Percentiles rank a stretch among this genome's conserved stretches.
Evolutionary conservation across 2,329 filamentous ascomycete genomes (phyloP).

Genomic region (Colletotrichum tanaceti): DNA sequence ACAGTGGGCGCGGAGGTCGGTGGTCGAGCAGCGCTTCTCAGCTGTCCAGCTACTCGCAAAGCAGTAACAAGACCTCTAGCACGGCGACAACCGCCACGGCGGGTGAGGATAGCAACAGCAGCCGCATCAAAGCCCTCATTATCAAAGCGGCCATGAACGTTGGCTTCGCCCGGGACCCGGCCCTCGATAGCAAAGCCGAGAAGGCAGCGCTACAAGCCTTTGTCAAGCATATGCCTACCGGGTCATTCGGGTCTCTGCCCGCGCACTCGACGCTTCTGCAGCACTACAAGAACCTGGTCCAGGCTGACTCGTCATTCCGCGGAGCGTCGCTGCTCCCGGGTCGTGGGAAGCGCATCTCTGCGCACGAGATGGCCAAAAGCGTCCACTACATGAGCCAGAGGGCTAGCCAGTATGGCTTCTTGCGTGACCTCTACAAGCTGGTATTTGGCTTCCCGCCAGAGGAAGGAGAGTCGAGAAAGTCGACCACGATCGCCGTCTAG

Average conservation of each 20-base stretch:
- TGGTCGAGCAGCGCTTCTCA: conserved; percentile 88
- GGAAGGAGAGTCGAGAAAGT: conserved; percentile 76
- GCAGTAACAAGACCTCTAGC: conserved; percentile 72
- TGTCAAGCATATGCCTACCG: conserved; percentile 78
- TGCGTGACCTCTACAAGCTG: conserved; percentile 83
- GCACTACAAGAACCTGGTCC: conserved; percentile 83
- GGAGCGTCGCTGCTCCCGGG: conserved; percentile 65
- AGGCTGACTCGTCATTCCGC: conserved; percentile 76
- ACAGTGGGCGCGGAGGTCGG: conserved; percentile 70
- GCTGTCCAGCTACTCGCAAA: conserved; percentile 82
- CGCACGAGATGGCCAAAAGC: conserved; percentile 82
- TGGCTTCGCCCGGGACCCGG: conserved; percentile 75
- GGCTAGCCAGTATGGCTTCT: conserved; percentile 78
- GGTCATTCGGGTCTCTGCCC: conserved; percentile 79
- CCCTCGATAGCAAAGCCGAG: conserved; percentile 56
- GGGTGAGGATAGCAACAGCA: conserved; percentile 80
- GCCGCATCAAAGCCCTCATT: conserved; percentile 81
- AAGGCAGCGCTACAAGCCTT: conserved; percentile 75
- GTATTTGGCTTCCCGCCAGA: conserved; percentile 89
- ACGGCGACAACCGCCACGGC: conserved; percentile 77
- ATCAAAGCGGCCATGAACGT: conserved; percentile 88
- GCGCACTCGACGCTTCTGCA: conserved; percentile 79
- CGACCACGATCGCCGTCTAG: conserved; percentile 70
- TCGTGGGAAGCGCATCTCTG: conserved; percentile 69
- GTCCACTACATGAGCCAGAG: conserved; percentile 80